Conservation (phyloP, 2,329 filamentous ascomycete genomes). For the Ambrosiella beaveri region DNA sequence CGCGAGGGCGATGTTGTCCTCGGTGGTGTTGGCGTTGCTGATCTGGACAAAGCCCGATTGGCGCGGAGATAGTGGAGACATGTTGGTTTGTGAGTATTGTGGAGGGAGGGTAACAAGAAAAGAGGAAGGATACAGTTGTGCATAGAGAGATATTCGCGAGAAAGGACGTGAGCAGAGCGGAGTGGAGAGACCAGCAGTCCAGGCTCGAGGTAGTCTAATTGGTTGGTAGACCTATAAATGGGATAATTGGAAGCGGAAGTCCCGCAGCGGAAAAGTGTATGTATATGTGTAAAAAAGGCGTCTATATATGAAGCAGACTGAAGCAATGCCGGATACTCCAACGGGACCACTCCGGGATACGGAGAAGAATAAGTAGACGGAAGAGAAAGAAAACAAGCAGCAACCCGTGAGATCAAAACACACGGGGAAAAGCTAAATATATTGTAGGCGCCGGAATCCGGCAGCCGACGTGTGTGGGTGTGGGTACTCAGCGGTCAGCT, state of each 20-base stretch:
- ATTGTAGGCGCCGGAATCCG: no score
- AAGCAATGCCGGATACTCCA: no score
- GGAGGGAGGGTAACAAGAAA: background rate
- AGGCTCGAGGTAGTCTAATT: background rate
- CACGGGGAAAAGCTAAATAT: no score
- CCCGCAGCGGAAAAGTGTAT: background rate
- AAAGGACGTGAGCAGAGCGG: background rate
- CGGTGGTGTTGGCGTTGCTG: constrained; percentile 19
- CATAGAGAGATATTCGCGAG: background rate
- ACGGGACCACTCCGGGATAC: no score
- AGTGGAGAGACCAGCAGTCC: constrained; percentile 4
- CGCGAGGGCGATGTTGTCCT: constrained; percentile 36
- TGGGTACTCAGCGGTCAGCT: no score
- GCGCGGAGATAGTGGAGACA: constrained; percentile 21
- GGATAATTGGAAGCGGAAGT: background rate
- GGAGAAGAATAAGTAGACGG: no score
- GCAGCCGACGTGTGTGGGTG: no score
- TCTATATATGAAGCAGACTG: no score
- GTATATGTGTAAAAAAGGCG: no score
- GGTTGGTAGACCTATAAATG: background rate
- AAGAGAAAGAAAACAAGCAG: no score
- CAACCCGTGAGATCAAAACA: no score
- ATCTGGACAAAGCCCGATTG: constrained; percentile 30
- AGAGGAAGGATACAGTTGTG: background rate
- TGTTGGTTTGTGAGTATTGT: background rate